Evolutionary conservation across 1,139 yeast species (phyloP), one percentile per base, ranked within the genome.

Genomic region (Saccharomyces hybrid): DNA sequence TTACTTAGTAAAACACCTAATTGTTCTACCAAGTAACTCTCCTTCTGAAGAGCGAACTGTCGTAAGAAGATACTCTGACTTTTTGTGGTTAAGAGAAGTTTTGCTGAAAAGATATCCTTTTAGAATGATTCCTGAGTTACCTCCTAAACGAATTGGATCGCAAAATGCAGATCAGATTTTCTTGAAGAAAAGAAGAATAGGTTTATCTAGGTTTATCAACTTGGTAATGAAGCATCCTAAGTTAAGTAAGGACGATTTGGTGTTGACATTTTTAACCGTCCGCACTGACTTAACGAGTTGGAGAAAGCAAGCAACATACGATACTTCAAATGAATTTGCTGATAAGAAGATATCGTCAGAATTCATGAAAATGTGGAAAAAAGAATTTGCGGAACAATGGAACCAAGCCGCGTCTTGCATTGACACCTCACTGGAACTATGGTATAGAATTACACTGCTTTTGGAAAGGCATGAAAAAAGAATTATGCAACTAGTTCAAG

Each of bases 1-100:
- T 63, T 93, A 91, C 68, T 74, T 83, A 49, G 79, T 93, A 14
- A 77, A 80, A 11, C 87, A 83, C 63, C 77, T 79, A 27, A 67
- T 82, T 31, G 62, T 64, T n/a, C 52, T 73, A 6, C 71, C 72
- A 6, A 64, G 79, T 59, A 73, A 77, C 13, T 78, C 75, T 28
- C 73, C 79, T 0, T 77, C 69, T 8, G 67, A 67, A 27, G 73
- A 68, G 44, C 68, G 73, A 51, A 84, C 82, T 61, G 96, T 90
- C 2, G 76, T 88, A 13, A 78, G 99, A 66, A 75, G 99, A 57
- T 93, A 89, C 71, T 86, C 96, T 49, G 99, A 93, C 70, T 93
- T 93, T 70, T 85, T 82, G 28, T 90, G 97, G 95, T 75, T 93
- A 23, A 78, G 86, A 58, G 97, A 89, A 56, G 83, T 81, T 50